phyloP scores from a whole-genome alignment of 2,329 filamentous ascomycete genomes.

The Reticulascus tulasneorum region DNA sequence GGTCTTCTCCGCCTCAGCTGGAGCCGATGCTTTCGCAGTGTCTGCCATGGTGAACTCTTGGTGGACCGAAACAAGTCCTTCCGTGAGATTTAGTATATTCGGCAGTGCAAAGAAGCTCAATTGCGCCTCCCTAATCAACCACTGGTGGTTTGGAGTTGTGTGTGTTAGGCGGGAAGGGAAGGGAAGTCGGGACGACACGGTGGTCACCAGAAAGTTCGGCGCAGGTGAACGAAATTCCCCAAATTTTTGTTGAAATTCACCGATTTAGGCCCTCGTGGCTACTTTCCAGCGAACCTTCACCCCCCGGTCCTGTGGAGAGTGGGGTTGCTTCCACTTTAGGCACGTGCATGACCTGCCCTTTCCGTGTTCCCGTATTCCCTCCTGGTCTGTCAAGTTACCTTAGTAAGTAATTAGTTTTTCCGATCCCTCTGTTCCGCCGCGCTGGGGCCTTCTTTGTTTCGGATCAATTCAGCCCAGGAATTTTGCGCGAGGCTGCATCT shows the following conservation, averaged over 20 bases:
- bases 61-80: conserved; percentile 1
- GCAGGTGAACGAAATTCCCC: conserved; percentile 9
- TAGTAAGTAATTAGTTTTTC: no score
- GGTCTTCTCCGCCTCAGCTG: conserved; percentile 39
- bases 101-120: conserved; percentile 6
- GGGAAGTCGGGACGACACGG: conserved; percentile 9
- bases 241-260: conserved; percentile 17
- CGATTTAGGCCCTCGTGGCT: conserved; percentile 14
- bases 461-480: no score
- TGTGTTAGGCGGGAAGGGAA: conserved; percentile 11
- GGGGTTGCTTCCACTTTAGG: conserved; percentile 7
- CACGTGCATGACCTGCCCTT: conserved; percentile 9
- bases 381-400: no score
- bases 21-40: conserved; percentile 40
- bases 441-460: no score
- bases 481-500: no score
- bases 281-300: conserved; percentile 10
- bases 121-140: conserved; percentile 4
- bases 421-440: no score
- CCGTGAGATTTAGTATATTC: conserved; percentile 6
- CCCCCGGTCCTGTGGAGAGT: conserved; percentile 9
- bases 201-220: conserved; percentile 1
- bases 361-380: no score
- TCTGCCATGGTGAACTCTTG: conserved; percentile 46
- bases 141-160: conserved; percentile 2